Conservation (phyloP, 139 green algal species). For the Chlorella sp. region DNA sequence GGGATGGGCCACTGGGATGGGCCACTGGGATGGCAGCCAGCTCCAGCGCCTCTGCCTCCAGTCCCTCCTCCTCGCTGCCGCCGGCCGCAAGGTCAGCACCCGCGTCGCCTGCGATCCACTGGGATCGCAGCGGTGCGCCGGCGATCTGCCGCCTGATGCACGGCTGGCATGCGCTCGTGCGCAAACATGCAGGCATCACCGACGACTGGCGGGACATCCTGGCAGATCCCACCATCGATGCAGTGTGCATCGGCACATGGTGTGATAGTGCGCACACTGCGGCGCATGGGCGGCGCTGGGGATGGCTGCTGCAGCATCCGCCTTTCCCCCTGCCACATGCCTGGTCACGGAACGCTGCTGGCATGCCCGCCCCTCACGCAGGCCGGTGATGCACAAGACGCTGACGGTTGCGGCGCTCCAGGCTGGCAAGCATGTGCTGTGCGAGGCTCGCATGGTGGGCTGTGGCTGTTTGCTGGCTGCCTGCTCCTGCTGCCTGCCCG, state of each 20-base stretch:
- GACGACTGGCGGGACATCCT: conserved; percentile 33
- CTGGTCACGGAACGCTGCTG: too few relatives aligned
- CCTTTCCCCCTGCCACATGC: too few relatives aligned
- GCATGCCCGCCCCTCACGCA: not conserved
- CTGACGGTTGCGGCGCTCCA: conserved; percentile 25
- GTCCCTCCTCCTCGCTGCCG: not conserved
- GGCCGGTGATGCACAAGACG: conserved; percentile 34
- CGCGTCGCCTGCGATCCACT: not conserved
- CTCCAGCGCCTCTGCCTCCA: not conserved
- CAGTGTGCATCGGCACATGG: conserved; percentile 46
- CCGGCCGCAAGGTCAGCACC: not conserved
- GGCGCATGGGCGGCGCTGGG: not conserved
- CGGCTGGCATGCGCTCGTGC: not conserved
- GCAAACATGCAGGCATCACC: conserved; percentile 9
- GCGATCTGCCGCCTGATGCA: not conserved
- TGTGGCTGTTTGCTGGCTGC: not conserved
- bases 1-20: not conserved
- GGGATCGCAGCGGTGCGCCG: too few relatives aligned
- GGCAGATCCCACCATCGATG: conserved; percentile 23
- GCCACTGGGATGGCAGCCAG: not conserved
- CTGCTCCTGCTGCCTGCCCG: not conserved
- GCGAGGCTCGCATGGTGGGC: conserved; percentile 41
- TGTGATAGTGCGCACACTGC: not conserved
- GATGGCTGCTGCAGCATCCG: not conserved
- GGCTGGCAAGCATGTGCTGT: conserved; percentile 48